Conservation (phyloP, 345 rosid species). For the Acer yangbiense region DNA sequence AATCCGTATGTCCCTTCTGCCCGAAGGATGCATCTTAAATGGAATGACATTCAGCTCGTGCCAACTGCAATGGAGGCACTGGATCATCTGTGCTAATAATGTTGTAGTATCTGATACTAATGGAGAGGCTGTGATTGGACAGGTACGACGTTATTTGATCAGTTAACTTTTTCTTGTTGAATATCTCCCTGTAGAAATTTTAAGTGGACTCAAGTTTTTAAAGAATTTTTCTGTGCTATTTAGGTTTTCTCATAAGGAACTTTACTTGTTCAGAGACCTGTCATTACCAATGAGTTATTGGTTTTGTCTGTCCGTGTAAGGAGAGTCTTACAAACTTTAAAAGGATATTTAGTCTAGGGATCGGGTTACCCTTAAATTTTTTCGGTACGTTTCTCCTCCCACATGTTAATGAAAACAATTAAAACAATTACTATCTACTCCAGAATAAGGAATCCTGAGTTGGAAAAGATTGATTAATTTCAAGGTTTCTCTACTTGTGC, state of each 20-base stretch:
- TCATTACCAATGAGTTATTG: neutral
- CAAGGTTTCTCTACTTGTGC: neutral
- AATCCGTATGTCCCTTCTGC: constrained; percentile 78
- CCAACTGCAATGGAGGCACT: constrained; percentile 67
- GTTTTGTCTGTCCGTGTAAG: neutral
- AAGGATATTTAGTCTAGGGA: neutral
- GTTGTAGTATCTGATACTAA: constrained; percentile 38
- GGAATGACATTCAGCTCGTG: constrained; percentile 64
- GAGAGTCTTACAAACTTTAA: neutral
- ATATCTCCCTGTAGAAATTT: constrained; percentile 5
- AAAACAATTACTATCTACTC: neutral
- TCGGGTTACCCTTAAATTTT: neutral
- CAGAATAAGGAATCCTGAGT: neutral
- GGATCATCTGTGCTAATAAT: constrained; percentile 61
- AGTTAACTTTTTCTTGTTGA: neutral
- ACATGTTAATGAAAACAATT: neutral
- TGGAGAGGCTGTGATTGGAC: constrained; percentile 75
- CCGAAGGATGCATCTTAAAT: constrained; percentile 66
- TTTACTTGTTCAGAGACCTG: neutral
- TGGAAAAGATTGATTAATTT: neutral
- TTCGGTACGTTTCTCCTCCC: neutral
- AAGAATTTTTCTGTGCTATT: neutral
- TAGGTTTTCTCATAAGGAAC: neutral
- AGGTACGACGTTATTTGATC: constrained; percentile 40
- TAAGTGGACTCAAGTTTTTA: neutral